Evolutionary conservation across 768 basidiomycete species (phyloP), one percentile per base, ranked within the genome.

Genomic region (Termitomyces sp.): DNA sequence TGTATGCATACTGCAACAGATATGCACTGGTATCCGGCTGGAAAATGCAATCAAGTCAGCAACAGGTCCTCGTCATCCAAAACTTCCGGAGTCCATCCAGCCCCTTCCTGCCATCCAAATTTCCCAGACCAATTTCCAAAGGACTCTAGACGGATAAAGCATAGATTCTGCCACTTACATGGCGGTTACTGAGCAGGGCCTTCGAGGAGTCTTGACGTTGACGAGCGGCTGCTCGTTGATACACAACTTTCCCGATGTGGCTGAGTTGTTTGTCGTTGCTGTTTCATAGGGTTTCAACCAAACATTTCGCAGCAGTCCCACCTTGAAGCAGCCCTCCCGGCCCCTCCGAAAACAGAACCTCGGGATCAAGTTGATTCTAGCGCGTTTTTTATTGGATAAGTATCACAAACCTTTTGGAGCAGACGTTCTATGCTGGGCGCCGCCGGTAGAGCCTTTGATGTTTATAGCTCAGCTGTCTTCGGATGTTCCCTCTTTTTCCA

Each of bases 1-100:
- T 13, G 47, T 43, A 46, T 58, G 75, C 75, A 62, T 70, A 77
- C 76, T 77, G 75, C 74, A 75, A 73, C 63, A 43, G 61, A 64
- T 64, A 72, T 74, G 75, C 76, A 77, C 77, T 71, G 63, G 68
- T 61, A 70, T 72, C 73, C 71, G 71, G 70, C 76, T 75, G 64
- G 59, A 65, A 61, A 60, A 65, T 40, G 64, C 59, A 55, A 57
- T 60, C 63, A 53, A 46, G 62, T 67, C 56, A 61, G 61, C 55
- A 56, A 71, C 66, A 72, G n/a, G 66, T 60, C 64, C 59, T 60
- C 66, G 69, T 72, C 75, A 78, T 77, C 78, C 73, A 66, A 64
- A 73, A 58, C 59, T 57, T 60, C 56, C 47, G 49, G 50, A 60
- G 60, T 61, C 69, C 72, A 78, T 79, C 78, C 78, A 76, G 59